Base-by-base conservation (phyloP, 73 alveolate genomes). In the Stentor roeselii region DNA sequence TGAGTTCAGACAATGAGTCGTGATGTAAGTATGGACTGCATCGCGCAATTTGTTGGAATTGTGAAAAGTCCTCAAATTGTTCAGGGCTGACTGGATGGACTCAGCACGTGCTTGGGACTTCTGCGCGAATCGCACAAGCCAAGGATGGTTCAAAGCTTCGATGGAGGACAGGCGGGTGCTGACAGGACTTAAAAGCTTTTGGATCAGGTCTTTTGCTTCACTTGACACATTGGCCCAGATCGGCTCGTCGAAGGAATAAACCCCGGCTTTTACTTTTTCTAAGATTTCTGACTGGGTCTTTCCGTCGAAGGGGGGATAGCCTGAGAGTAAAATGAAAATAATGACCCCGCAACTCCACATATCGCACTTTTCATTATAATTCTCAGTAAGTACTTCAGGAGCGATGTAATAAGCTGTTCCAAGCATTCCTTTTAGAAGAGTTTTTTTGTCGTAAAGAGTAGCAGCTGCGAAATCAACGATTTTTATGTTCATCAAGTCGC, bases 201-300 rank as follows among this genome's bases (percentile, higher is more conserved):
- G n/a, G n/a, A n/a, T n/a, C n/a, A n/a, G n/a, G n/a, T n/a, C n/a
- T n/a, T n/a, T n/a, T n/a, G n/a, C n/a, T n/a, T n/a, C n/a, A n/a
- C n/a, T n/a, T n/a, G n/a, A n/a, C n/a, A n/a, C n/a, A n/a, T n/a
- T n/a, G n/a, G n/a, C n/a, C n/a, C n/a, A n/a, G n/a, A n/a, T 59
- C 42, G 78, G 75, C 31, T 74, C 78, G 38, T 11, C 32, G 36
- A 88, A 36, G 3, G 42, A 41, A n/a, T 36, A 67, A 3, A 78
- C 83, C 27, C 88, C 93, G 32, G 59, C 39, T 27, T 74, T 3
- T 3, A 89, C 86, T 76, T 61, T 78, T 14, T 75, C 42, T 14
- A 60, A 76, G 39, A 89, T 37, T 40, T 39, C 85, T 3, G 86
- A 42, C 30, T 84, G 42, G 32, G n/a, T 67, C 60, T 0, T 67